These are phyloP conservation scores for Sporothrix schenckii DNA, from an alignment of 2,329 filamentous ascomycete genomes.

Conservation along the genomic window DNA sequence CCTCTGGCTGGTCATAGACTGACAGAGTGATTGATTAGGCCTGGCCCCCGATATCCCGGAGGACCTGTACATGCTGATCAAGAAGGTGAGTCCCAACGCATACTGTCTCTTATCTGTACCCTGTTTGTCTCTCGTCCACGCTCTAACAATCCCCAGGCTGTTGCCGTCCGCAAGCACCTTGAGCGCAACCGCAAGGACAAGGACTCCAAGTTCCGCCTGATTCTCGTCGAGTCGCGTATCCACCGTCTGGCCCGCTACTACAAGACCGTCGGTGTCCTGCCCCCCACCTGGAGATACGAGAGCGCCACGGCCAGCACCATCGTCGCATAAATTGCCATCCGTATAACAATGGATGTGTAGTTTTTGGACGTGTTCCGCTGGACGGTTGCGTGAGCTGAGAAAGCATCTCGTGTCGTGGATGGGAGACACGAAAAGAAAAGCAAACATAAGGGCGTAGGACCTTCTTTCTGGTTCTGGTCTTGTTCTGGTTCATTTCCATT, in stretches of 20 bases:
- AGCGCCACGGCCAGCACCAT: conserved; percentile 92
- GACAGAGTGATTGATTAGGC: conserved; percentile 90
- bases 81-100: conserved; percentile 71
- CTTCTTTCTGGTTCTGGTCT: background rate
- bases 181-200: conserved; percentile 99
- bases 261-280: conserved; percentile 85
- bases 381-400: background rate
- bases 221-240: conserved; percentile 99
- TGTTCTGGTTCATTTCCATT: conserved; percentile 9
- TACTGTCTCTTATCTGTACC: background rate
- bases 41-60: conserved; percentile 98
- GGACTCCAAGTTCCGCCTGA: conserved; percentile 99
- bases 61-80: conserved; percentile 99
- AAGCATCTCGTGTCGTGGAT: background rate
- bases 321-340: conserved; percentile 69
- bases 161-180: conserved; percentile 99
- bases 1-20: conserved; percentile 90
- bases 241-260: conserved; percentile 96
- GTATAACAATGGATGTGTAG: background rate
- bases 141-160: conserved; percentile 61
- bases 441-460: background rate
- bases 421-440: background rate
- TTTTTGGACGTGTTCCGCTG: background rate
- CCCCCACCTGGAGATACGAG: conserved; percentile 99
- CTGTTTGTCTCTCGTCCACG: background rate